These are phyloP conservation scores for Candida germanica DNA, from an alignment of 805 yeast genomes.

Conservation along the genomic window DNA sequence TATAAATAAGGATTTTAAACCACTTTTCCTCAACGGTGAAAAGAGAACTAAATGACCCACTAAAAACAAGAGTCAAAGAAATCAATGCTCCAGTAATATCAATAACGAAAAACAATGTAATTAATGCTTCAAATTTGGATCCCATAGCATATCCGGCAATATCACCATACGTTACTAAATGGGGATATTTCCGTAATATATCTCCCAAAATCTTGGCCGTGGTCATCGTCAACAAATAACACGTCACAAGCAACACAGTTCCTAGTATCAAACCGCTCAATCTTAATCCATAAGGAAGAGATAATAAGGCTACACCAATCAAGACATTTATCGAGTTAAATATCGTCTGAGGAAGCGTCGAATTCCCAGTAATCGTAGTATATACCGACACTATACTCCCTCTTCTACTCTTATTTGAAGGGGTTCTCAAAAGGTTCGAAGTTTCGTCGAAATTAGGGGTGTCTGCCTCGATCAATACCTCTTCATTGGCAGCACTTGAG, in stretches of 20 bases:
- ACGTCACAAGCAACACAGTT: slow-evolving; percentile 33
- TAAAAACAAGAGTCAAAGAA: slow-evolving; percentile 55
- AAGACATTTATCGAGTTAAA: slow-evolving; percentile 70
- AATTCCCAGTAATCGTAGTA: slow-evolving; percentile 21
- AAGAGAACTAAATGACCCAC: slow-evolving; percentile 56
- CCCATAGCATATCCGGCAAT: slow-evolving; percentile 55
- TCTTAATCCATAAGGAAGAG: slow-evolving; percentile 67
- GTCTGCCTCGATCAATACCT: slow-evolving; percentile 14
- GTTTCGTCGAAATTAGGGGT: slow-evolving; percentile 15
- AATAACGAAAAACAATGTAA: slow-evolving; percentile 48
- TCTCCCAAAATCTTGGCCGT: slow-evolving; percentile 56
- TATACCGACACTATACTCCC: slow-evolving; percentile 11
- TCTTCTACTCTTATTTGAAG: slow-evolving; percentile 9
- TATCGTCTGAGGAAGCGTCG: slow-evolving; percentile 67
- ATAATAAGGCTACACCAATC: slow-evolving; percentile 72
- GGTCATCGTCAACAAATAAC: slow-evolving; percentile 49
- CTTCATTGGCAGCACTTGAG: slow-evolving; percentile 8
- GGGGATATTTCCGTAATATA: slow-evolving; percentile 39
- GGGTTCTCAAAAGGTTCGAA: slow-evolving; percentile 10
- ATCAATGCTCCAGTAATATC: slow-evolving; percentile 63
- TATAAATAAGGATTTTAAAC: slow-evolving; percentile 37
- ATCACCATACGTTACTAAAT: slow-evolving; percentile 55
- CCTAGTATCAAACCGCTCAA: slow-evolving; percentile 69
- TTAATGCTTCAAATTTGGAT: slow-evolving; percentile 35
- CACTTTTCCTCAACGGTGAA: slow-evolving; percentile 24